Evolutionary conservation across 208 protist genomes (phyloP), one percentile per base, ranked within the genome.

Genomic region (Angomonas ambiguus): DNA sequence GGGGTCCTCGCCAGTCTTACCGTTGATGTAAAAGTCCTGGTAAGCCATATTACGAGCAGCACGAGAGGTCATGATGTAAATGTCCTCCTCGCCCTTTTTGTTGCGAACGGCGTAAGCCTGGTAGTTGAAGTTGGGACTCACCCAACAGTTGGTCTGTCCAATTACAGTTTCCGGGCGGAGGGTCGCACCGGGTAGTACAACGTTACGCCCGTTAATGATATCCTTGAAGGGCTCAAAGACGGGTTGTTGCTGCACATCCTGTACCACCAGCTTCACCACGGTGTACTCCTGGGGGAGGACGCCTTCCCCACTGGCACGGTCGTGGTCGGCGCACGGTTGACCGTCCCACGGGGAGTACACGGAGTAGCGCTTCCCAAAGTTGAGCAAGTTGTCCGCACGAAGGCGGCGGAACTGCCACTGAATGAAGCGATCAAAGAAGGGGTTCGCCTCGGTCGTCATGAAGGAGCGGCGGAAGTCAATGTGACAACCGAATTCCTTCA

Each of bases 311-410:
- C 69, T 87, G 18, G 96, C 77, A 48, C 99, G 89, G 62, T 99
- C 99, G 79, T 99, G 99, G 80, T 99, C 99, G 5, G 96, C 90
- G 85, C 99, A 99, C 8, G 99, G 97, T 87, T 99, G 99, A 0
- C 85, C 77, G 72, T 99, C 98, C 55, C 78, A 85, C 48, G 97
- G 94, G n/a, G 98, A 99, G 82, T 97, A 99, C 42, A 99, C 97
- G 55, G 96, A 97, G 70, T 97, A 95, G 49, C 98, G 87, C 80
- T 99, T 99, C 67, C 97, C 98, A 83, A 98, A 99, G 45, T 76
- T 83, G 24, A 99, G 81, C 66, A 98, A 87, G 16, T 88, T 88
- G n/a, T 77, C 63, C 22, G 74, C 73, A 35, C 95, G 88, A n/a
- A 99, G 85, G 20, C 76, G 76, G 35, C 77, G 77, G 78, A 99